These are phyloP conservation scores for Rhodotorula diobovata DNA, from an alignment of 768 basidiomycete genomes.

Conservation along the genomic window DNA sequence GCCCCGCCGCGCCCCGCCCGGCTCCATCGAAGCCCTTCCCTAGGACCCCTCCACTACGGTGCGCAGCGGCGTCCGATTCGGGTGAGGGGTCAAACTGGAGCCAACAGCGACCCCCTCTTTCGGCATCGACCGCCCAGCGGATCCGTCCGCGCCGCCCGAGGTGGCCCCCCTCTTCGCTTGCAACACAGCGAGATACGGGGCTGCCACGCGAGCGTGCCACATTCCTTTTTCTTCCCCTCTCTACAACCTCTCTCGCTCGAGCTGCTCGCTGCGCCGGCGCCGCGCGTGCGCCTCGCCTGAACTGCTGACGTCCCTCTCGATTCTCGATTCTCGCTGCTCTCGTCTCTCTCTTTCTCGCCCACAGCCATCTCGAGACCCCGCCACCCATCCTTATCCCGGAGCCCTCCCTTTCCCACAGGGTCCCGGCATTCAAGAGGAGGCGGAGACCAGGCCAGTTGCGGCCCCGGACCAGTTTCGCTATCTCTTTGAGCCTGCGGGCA, in stretches of 20 bases:
- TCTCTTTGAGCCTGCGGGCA: constrained; percentile 14
- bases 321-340: neutral
- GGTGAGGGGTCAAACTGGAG: constrained; percentile 35
- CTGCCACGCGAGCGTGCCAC: neutral
- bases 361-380: neutral
- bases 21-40: constrained; percentile 37
- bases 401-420: neutral
- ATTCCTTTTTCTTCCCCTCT: neutral
- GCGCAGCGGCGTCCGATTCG: constrained; percentile 24
- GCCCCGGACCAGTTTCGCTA: constrained; percentile 6
- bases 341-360: neutral
- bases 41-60: constrained; percentile 12
- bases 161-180: neutral
- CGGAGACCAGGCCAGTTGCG: neutral
- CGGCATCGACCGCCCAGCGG: neutral
- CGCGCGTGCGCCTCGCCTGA: neutral
- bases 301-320: neutral
- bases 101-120: constrained; percentile 7
- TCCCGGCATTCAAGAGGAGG: constrained; percentile 4
- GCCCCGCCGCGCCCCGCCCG: neutral
- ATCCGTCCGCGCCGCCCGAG: too few species aligned
- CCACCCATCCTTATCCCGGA: constrained; percentile 35
- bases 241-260: neutral
- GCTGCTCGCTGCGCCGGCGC: neutral
- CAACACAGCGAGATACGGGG: neutral